Percentiles rank a stretch among this genome's conserved stretches.
These are phyloP conservation scores for Alternaria sp. DNA, from an alignment of 2,329 filamentous ascomycete genomes.

Conservation along the genomic window DNA sequence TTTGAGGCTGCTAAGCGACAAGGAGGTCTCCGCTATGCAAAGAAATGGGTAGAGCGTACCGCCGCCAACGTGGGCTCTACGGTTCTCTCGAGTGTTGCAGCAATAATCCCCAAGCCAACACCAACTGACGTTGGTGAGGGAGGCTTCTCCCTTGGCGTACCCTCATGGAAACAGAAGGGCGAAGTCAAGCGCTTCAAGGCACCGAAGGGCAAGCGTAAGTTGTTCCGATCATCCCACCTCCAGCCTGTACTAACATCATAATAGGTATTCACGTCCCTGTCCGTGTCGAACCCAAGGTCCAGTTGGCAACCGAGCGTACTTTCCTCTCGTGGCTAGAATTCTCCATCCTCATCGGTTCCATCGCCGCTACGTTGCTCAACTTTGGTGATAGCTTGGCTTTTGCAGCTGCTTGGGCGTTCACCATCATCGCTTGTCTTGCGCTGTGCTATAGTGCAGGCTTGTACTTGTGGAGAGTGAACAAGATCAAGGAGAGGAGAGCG, in stretches of 20 bases:
- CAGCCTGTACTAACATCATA: slow-evolving; percentile 14
- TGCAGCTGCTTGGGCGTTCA: slow-evolving; percentile 74
- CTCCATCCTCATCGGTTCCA: slow-evolving; percentile 83
- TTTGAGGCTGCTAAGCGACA: slow-evolving; percentile 79
- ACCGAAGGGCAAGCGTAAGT: slow-evolving; percentile 73
- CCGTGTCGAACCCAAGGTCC: slow-evolving; percentile 96
- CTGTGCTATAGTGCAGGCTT: slow-evolving; percentile 84
- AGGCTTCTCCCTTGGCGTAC: slow-evolving; percentile 55
- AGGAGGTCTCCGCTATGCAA: slow-evolving; percentile 79
- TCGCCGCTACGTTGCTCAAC: slow-evolving; percentile 53
- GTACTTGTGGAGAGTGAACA: slow-evolving; percentile 87
- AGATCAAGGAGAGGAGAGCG: slow-evolving; percentile 83
- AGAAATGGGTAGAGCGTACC: slow-evolving; percentile 61
- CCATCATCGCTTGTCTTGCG: slow-evolving; percentile 76
- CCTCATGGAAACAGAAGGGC: slow-evolving; percentile 50
- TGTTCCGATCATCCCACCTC: neutral
- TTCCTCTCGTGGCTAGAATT: slow-evolving; percentile 98
- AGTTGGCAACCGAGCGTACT: slow-evolving; percentile 93
- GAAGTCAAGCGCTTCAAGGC: slow-evolving; percentile 68
- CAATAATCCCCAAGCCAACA: slow-evolving; percentile 51
- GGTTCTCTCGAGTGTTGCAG: slow-evolving; percentile 33
- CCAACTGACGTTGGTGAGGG: slow-evolving; percentile 54
- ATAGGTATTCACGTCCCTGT: slow-evolving; percentile 91
- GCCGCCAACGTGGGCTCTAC: slow-evolving; percentile 56
- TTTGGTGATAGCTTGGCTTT: slow-evolving; percentile 50